Base-by-base conservation (phyloP, 176 grass and related monocot genomes). In the Chloris gayana region DNA sequence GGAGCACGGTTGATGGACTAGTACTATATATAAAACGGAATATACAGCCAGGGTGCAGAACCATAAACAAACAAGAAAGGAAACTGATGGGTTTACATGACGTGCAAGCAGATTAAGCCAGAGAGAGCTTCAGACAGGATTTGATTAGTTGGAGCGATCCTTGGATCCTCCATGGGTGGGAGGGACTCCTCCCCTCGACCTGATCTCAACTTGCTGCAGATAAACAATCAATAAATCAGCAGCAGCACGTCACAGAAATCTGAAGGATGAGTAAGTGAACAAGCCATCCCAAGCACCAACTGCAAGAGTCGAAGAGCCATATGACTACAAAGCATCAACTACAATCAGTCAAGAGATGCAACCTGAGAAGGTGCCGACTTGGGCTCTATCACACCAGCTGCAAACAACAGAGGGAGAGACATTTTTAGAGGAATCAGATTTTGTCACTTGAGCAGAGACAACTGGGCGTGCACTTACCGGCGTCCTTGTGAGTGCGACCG, bases 401-500 rank as follows among this genome's bases (percentile, higher is more conserved):
- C 65, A 71, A 21, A 71, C n/a, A 27, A 27, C 1, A 26, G 9
- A 82, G 34, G 8, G 30, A 30, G n/a, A 60, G 30, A 13, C 8
- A 27, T 14, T n/a, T n/a, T n/a, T 25, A 79, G 62, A 31, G 15
- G 37, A 41, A 41, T 35, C 2, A 26, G 2, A 13, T 27, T 25
- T 14, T 9, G 24, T 0, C 12, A 9, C 25, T 4, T 27, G 10
- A 27, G 4, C 10, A 4, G 57, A 27, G 57, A 27, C 24, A 24
- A 60, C 12, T 14, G 57, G 25, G 7, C 13, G 19, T 31, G 30
- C 1, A 11, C 72, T 67, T 67, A 84, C 82, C 14, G 25, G 57
- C 69, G 29, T 89, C 77, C 76, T 85, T 89, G 70, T 63, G 25
- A 13, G 39, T 42, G 5, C 82, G 82, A 35, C 71, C 82, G n/a